A percentile compares a stretch with the other conserved stretches of the same genome.
Conservation (phyloP, 176 grass and related monocot species). For the Avena sativa region DNA sequence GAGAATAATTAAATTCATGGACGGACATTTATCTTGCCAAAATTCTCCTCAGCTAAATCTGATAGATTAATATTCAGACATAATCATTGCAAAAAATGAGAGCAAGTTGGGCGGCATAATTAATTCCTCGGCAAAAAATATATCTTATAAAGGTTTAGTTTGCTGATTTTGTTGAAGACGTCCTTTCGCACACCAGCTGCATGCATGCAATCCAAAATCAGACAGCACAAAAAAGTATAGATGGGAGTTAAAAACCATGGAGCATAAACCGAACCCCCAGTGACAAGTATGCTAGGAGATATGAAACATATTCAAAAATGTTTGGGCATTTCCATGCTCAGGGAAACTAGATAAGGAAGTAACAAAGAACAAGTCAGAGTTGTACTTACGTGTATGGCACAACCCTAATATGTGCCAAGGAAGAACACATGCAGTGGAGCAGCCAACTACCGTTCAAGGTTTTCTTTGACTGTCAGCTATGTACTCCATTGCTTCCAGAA, state of each 20-base stretch:
- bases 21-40: neutral
- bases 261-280: neutral
- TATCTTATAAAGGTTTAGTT: slow-evolving; percentile 57
- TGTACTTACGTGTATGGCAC: neutral
- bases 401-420: neutral
- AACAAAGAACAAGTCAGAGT: neutral
- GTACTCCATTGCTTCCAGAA: neutral
- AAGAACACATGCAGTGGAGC: slow-evolving; percentile 1
- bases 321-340: too few species aligned
- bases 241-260: neutral
- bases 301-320: neutral
- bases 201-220: slow-evolving; percentile 45
- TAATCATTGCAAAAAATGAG: neutral
- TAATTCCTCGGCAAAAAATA: neutral
- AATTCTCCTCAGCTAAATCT: neutral
- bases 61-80: neutral
- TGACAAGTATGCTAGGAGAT: neutral
- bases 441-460: slow-evolving; percentile 39
- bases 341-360: neutral
- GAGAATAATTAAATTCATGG: neutral
- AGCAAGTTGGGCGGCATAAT: neutral
- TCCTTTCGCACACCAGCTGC: slow-evolving; percentile 52
- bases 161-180: slow-evolving; percentile 56
- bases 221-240: neutral
- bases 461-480: slow-evolving; percentile 44